These are phyloP conservation scores for Apiotrichum laibachii DNA, from an alignment of 1,284 basidiomycete genomes.

Conservation along the genomic window DNA sequence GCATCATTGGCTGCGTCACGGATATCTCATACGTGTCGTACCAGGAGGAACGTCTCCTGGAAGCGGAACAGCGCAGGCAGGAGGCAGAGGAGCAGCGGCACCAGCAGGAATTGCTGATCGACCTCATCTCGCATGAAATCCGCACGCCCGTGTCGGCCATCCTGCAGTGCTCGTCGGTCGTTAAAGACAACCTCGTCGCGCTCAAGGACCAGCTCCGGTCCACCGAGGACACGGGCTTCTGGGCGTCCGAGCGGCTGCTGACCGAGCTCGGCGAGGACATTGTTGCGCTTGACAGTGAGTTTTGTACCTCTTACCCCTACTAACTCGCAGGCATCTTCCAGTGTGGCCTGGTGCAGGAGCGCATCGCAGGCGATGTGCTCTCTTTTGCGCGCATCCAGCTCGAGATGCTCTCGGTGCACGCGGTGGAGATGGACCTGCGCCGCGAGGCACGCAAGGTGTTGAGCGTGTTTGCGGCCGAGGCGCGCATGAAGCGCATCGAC, in stretches of 20 bases:
- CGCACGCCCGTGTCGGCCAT: slow-evolving; percentile 35
- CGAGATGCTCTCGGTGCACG: slow-evolving; percentile 28
- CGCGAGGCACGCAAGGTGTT: slow-evolving; percentile 33
- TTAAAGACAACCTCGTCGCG: slow-evolving; percentile 32
- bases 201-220: slow-evolving; percentile 21
- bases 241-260: slow-evolving; percentile 25
- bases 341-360: slow-evolving; percentile 52
- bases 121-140: slow-evolving; percentile 39
- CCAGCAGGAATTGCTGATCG: slow-evolving; percentile 37
- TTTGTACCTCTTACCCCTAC: background rate
- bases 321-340: slow-evolving; percentile 30
- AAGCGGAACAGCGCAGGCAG: slow-evolving; percentile 26
- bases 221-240: slow-evolving; percentile 8
- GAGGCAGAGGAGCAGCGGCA: slow-evolving; percentile 32
- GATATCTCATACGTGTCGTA: slow-evolving; percentile 43
- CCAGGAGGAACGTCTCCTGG: slow-evolving; percentile 34
- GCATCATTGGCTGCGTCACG: slow-evolving; percentile 43
- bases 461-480: slow-evolving; percentile 27
- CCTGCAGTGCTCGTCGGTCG: slow-evolving; percentile 34
- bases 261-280: slow-evolving; percentile 42
- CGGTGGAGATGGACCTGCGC: slow-evolving; percentile 37
- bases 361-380: slow-evolving; percentile 52
- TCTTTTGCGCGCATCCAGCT: slow-evolving; percentile 52
- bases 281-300: slow-evolving; percentile 33
- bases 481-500: slow-evolving; percentile 26